These are phyloP conservation scores for Blastocystis sp. DNA, from an alignment of 352 stramenopile species.

Conservation along the genomic window DNA sequence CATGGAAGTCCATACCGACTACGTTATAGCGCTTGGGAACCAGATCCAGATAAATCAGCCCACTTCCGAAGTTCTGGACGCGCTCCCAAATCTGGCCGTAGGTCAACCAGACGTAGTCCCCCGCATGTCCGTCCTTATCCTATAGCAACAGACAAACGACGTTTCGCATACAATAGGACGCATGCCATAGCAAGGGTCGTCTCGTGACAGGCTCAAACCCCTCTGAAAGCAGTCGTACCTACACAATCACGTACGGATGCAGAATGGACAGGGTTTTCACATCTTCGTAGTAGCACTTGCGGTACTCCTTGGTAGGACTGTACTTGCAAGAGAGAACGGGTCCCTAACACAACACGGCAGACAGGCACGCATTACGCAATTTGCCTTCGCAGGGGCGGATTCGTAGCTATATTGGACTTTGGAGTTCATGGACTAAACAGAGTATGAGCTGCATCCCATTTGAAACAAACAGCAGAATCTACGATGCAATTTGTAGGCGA, in stretches of 20 bases:
- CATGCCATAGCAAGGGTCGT: constrained; percentile 54
- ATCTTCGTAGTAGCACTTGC: constrained; percentile 24
- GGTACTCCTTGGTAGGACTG: neutral
- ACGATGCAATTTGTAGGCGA: neutral
- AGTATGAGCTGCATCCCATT: neutral
- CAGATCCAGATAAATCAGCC: constrained; percentile 57
- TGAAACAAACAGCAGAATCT: neutral
- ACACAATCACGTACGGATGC: neutral
- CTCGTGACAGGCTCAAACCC: constrained; percentile 11
- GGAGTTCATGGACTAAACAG: neutral
- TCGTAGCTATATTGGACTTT: neutral
- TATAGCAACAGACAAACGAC: neutral
- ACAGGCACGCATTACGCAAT: neutral
- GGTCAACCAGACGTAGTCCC: constrained; percentile 41
- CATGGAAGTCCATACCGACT: neutral
- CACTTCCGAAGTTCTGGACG: constrained; percentile 50
- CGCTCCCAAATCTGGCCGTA: constrained; percentile 54
- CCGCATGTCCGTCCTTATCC: constrained; percentile 28
- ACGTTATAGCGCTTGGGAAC: constrained; percentile 37
- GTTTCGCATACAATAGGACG: neutral
- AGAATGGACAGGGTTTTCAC: neutral
- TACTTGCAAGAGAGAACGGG: constrained; percentile 14
- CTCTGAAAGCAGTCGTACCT: constrained; percentile 51
- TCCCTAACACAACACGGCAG: neutral
- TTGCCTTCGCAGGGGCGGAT: constrained; percentile 47